These are phyloP conservation scores for Nemania serpens DNA, from an alignment of 2,329 filamentous ascomycete species.

Conservation along the genomic window DNA sequence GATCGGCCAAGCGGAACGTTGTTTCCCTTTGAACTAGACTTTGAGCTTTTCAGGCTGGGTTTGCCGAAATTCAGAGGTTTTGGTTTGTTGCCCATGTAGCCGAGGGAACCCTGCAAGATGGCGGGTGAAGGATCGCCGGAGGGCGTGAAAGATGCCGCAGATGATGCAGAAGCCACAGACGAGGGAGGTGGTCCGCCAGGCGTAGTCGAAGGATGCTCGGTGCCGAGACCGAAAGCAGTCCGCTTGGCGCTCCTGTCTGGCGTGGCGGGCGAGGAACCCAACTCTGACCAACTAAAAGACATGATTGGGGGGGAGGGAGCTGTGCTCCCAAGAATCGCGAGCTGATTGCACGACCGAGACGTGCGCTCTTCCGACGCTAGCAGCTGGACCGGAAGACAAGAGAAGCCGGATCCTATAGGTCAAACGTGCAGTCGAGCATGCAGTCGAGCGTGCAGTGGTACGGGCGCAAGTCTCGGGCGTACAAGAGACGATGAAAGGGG, in stretches of 20 bases:
- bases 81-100: constrained; percentile 45
- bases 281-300: constrained; percentile 48
- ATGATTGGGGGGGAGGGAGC: constrained; percentile 31
- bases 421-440: background rate
- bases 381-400: constrained; percentile 1
- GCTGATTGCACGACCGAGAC: constrained; percentile 11
- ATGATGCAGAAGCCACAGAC: constrained; percentile 36
- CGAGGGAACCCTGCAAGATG: constrained; percentile 60
- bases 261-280: constrained; percentile 52
- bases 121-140: constrained; percentile 60
- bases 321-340: constrained; percentile 16
- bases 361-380: constrained; percentile 1
- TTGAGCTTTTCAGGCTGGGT: constrained; percentile 37
- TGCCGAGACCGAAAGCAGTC: constrained; percentile 46
- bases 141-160: constrained; percentile 58
- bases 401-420: background rate
- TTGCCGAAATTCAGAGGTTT: constrained; percentile 49
- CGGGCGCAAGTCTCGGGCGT: background rate
- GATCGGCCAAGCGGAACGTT: constrained; percentile 55
- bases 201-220: constrained; percentile 56
- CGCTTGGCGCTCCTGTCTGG: constrained; percentile 49
- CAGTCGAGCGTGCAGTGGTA: background rate
- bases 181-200: constrained; percentile 57
- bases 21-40: constrained; percentile 43
- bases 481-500: background rate